Conservation (phyloP, 768 basidiomycete genomes). For the Cyclocybe cylindracea region DNA sequence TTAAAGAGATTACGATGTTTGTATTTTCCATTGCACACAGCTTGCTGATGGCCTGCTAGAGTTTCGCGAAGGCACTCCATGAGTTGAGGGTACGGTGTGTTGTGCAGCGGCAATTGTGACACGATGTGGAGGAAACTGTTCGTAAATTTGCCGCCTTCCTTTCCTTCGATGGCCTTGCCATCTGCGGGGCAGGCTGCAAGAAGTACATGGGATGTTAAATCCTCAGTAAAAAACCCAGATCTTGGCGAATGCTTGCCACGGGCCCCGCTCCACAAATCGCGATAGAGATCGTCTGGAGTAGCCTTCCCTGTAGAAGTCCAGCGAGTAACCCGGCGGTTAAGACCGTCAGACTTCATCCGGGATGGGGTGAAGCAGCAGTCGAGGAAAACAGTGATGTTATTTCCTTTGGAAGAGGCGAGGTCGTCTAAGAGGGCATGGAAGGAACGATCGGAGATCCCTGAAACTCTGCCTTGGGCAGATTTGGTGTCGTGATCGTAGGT, state of each 20-base stretch:
- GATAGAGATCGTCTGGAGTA: constrained; percentile 52
- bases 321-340: constrained; percentile 50
- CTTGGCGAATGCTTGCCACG: constrained; percentile 36
- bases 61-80: constrained; percentile 40
- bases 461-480: constrained; percentile 43
- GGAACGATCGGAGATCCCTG: constrained; percentile 71
- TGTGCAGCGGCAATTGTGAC: constrained; percentile 50
- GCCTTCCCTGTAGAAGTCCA: constrained; percentile 64
- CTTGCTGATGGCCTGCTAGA: constrained; percentile 44
- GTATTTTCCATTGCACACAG: constrained; percentile 50
- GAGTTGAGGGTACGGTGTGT: constrained; percentile 50
- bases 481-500: constrained; percentile 66
- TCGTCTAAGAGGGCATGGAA: constrained; percentile 61
- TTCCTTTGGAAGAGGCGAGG: constrained; percentile 56
- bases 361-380: constrained; percentile 63
- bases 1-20: constrained; percentile 54
- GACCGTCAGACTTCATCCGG: constrained; percentile 36
- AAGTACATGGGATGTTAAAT: constrained; percentile 46
- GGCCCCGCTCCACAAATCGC: constrained; percentile 54
- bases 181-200: constrained; percentile 59
- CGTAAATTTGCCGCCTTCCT: constrained; percentile 66
- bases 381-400: constrained; percentile 69
- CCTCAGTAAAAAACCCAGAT: constrained; percentile 45
- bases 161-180: constrained; percentile 59
- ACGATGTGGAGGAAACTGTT: constrained; percentile 50